Conservation (phyloP, 2,329 filamentous ascomycete genomes). For the Cercospora canescens region DNA sequence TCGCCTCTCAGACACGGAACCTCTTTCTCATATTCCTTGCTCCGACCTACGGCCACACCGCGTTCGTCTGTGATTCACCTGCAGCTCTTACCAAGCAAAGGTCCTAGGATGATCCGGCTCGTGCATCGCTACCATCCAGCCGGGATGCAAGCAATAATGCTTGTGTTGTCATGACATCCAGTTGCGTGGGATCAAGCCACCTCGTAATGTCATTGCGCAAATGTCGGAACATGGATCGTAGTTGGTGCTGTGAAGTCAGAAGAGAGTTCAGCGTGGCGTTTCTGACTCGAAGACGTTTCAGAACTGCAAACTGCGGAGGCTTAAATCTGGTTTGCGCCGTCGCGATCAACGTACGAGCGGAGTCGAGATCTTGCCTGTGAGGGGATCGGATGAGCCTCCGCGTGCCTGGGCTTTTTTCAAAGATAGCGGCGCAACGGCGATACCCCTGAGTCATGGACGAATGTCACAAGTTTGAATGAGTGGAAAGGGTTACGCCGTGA, state of each 20-base stretch:
- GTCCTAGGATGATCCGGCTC: not conserved
- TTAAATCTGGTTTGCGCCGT: not conserved
- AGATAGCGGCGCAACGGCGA: not conserved
- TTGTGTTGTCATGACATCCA: not conserved
- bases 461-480: not conserved
- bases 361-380: not conserved
- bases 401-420: not conserved
- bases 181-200: not conserved
- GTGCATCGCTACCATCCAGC: not conserved
- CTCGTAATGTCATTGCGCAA: not conserved
- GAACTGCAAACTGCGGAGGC: not conserved
- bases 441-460: not conserved
- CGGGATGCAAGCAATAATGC: too few relatives aligned
- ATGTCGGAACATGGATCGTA: not conserved
- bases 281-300: not conserved
- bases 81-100: not conserved
- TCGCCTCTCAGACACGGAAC: not conserved
- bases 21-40: not conserved
- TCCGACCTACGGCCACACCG: not conserved
- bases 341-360: not conserved
- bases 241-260: not conserved
- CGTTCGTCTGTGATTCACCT: not conserved
- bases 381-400: not conserved
- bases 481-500: too few relatives aligned
- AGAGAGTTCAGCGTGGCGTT: not conserved